Percentiles rank a stretch among this genome's conserved stretches.
Evolutionary conservation across 139 green algal species (phyloP).

Genomic region (Picochlorum sp.): DNA sequence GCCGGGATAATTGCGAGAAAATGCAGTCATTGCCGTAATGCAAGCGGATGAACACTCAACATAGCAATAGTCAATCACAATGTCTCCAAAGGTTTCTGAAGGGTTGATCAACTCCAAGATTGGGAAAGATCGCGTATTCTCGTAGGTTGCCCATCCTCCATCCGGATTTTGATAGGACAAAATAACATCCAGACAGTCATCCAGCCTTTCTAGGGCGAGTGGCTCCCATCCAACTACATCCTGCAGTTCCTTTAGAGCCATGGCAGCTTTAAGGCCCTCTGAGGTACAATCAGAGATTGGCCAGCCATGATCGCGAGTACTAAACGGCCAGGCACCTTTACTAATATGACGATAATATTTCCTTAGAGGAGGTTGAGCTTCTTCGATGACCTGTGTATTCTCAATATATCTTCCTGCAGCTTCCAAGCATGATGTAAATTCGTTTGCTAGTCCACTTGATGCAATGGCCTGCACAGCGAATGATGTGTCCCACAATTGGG

Average conservation of each 20-base stretch:
- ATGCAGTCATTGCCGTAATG: slow-evolving; percentile 77
- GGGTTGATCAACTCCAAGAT: slow-evolving; percentile 79
- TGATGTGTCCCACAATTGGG: slow-evolving; percentile 92
- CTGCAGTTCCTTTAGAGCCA: slow-evolving; percentile 44
- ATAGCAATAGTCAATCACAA: slow-evolving; percentile 98
- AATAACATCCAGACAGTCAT: slow-evolving; percentile 70
- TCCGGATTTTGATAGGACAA: slow-evolving; percentile 80
- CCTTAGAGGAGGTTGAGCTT: slow-evolving; percentile 47
- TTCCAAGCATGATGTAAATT: slow-evolving; percentile 37
- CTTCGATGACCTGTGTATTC: slow-evolving; percentile 55
- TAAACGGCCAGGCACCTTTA: slow-evolving; percentile 96
- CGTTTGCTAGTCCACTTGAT: slow-evolving; percentile 21
- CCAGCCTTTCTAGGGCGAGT: slow-evolving; percentile 56
- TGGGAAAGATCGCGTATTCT: slow-evolving; percentile 86
- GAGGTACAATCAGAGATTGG: slow-evolving; percentile 88
- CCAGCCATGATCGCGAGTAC: slow-evolving; percentile 92
- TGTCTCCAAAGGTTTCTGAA: slow-evolving; percentile 97
- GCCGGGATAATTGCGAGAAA: slow-evolving; percentile 35
- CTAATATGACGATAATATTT: slow-evolving; percentile 89
- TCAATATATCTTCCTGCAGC: slow-evolving; percentile 75
- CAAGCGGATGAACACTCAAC: slow-evolving; percentile 93
- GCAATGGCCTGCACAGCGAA: slow-evolving; percentile 86
- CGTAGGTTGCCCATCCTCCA: slow-evolving; percentile 96
- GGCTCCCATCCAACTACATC: slow-evolving; percentile 29
- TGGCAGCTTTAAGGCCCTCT: slow-evolving; percentile 60